Evolutionary conservation across 2,329 filamentous ascomycete species (phyloP).

Genomic region (Didymella keratinophila): DNA sequence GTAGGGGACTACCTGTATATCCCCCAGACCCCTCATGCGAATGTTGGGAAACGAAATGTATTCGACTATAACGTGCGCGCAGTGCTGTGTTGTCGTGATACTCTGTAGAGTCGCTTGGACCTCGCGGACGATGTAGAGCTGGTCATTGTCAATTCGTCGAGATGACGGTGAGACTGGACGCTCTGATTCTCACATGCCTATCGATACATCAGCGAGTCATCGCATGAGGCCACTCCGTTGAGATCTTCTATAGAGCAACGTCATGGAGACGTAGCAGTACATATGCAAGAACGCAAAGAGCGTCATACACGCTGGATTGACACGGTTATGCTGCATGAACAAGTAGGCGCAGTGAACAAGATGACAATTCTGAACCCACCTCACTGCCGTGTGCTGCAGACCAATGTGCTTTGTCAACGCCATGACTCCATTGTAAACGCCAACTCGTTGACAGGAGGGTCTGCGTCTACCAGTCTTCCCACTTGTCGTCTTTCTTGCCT

Average conservation of each 20-base stretch:
- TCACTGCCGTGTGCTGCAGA: neutral
- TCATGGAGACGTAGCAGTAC: neutral
- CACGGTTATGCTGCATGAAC: neutral
- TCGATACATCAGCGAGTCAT: neutral
- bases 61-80: neutral
- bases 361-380: constrained; percentile 20
- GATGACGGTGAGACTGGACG: neutral
- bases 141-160: neutral
- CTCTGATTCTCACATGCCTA: neutral
- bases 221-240: too few relatives aligned
- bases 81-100: neutral
- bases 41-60: too few relatives aligned
- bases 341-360: constrained; percentile 1
- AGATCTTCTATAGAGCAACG: too few relatives aligned
- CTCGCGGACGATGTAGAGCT: neutral
- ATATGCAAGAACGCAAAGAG: neutral
- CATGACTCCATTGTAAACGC: constrained; percentile 6
- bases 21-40: neutral
- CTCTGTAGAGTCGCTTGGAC: neutral
- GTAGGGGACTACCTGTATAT: neutral
- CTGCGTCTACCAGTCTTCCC: constrained; percentile 61
- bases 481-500: constrained; percentile 63
- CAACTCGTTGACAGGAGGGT: neutral
- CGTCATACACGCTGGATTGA: neutral
- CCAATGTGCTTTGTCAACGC: constrained; percentile 3